These are phyloP conservation scores for Geotrichum restrictum DNA, from an alignment of 1,139 yeast genomes.

Conservation along the genomic window DNA sequence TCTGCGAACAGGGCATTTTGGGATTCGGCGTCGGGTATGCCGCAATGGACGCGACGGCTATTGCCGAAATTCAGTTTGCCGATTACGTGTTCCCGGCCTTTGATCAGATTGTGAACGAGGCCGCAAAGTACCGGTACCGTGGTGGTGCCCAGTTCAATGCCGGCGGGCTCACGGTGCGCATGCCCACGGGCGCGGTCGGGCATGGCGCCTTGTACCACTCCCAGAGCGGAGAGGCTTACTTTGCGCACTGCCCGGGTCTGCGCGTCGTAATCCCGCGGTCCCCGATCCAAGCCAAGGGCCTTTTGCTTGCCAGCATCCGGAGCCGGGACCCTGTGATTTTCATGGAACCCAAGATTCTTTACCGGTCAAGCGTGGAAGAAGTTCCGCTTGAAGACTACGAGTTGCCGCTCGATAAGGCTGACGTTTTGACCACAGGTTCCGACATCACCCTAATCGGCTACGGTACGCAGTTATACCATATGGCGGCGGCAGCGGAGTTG, in stretches of 20 bases:
- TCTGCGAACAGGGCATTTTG: conserved; percentile 39
- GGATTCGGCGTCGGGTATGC: conserved; percentile 41
- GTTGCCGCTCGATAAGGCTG: conserved; percentile 38
- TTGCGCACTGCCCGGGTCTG: conserved; percentile 38
- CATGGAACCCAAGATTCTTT: conserved; percentile 40
- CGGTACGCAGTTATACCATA: conserved; percentile 38
- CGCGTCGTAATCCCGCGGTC: conserved; percentile 40
- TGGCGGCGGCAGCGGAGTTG: conserved; percentile 35
- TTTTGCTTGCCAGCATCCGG: conserved; percentile 36
- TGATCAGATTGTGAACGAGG: conserved; percentile 41
- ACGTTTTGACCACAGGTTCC: conserved; percentile 32
- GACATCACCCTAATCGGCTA: conserved; percentile 38
- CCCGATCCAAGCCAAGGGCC: conserved; percentile 40
- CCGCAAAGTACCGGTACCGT: conserved; percentile 39
- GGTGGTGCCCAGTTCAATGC: conserved; percentile 32
- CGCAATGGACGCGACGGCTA: conserved; percentile 39
- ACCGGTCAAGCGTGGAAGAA: conserved; percentile 38
- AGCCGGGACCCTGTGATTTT: conserved; percentile 38
- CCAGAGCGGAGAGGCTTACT: conserved; percentile 39
- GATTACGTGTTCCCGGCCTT: conserved; percentile 42
- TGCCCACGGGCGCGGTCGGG: conserved; percentile 41
- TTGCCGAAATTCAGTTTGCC: conserved; percentile 41
- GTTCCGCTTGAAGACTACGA: conserved; percentile 38
- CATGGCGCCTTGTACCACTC: conserved; percentile 42
- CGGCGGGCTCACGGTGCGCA: conserved; percentile 39